Conservation (phyloP, 306 rosid genomes). For the Trichosanthes truncata region DNA sequence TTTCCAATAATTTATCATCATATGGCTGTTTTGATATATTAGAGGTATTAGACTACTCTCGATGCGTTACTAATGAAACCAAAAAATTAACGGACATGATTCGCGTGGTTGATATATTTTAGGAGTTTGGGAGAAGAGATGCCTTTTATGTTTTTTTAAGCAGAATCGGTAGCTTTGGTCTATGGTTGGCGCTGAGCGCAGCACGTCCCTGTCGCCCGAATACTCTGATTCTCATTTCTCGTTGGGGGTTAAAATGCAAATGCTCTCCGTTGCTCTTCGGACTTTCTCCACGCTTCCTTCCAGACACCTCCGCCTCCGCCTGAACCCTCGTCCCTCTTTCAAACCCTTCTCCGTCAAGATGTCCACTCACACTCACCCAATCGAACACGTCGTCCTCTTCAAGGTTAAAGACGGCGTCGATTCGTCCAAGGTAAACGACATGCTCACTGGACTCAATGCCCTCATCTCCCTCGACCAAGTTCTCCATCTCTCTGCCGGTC, state of each 20-base stretch:
- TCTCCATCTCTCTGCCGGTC: slow-evolving; percentile 54
- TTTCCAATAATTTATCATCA: too few relatives aligned
- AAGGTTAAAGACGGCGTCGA: slow-evolving; percentile 68
- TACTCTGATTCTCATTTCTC: not conserved
- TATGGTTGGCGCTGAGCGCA: not conserved
- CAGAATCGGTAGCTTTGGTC: not conserved
- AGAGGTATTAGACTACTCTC: too few relatives aligned
- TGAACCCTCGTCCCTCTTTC: not conserved
- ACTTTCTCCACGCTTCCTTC: slow-evolving; percentile 1
- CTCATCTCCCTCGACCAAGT: slow-evolving; percentile 50
- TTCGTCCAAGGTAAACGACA: slow-evolving; percentile 39
- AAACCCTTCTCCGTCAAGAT: slow-evolving; percentile 16
- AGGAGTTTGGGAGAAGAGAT: too few relatives aligned
- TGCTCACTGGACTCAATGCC: slow-evolving; percentile 43
- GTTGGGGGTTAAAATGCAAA: not conserved
- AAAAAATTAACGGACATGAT: too few relatives aligned
- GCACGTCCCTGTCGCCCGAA: not conserved
- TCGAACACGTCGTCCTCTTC: slow-evolving; percentile 80
- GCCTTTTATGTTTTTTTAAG: too few relatives aligned
- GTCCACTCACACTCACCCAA: slow-evolving; percentile 19
- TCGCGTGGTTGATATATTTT: too few relatives aligned
- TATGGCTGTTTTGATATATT: too few relatives aligned
- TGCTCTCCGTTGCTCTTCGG: not conserved
- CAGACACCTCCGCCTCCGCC: slow-evolving; percentile 13
- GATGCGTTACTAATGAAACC: too few relatives aligned